Percentiles rank a stretch among this genome's conserved stretches.
Evolutionary conservation across 2,329 filamentous ascomycete genomes (phyloP).

Genomic region (Penicillium concentricum): DNA sequence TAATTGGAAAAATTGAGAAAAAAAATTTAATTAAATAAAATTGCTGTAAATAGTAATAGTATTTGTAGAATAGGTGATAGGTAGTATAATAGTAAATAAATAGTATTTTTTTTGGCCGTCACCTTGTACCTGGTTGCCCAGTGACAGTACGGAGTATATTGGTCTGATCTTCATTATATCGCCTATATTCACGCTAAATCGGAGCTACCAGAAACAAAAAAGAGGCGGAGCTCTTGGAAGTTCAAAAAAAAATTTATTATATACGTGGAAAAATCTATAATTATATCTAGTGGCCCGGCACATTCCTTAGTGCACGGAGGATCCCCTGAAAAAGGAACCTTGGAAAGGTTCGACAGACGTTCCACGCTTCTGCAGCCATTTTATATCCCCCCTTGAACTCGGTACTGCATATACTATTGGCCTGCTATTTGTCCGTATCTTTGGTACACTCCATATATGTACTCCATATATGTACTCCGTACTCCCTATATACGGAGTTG

Average conservation of each 20-base stretch:
- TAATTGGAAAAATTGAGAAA: no score
- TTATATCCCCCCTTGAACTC: neutral
- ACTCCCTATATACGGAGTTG: no score
- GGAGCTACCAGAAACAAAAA: neutral
- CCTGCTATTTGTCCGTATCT: no score
- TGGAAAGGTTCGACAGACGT: slow-evolving; percentile 6
- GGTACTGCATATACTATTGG: neutral
- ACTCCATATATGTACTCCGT: no score
- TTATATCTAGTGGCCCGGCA: slow-evolving; percentile 9
- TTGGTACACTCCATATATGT: no score
- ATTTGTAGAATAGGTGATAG: neutral
- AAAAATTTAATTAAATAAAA: no score
- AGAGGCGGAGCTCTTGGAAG: neutral
- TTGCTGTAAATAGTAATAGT: neutral
- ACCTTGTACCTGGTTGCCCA: neutral
- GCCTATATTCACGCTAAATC: neutral
- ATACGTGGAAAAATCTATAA: slow-evolving; percentile 1
- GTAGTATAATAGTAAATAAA: neutral
- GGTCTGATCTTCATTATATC: neutral
- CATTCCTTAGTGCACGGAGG: slow-evolving; percentile 4
- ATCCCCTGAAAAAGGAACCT: neutral
- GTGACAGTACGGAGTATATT: neutral
- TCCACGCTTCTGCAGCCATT: slow-evolving; percentile 9
- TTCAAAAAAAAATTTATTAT: neutral
- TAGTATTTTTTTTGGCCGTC: neutral